A percentile compares a stretch with the other conserved stretches of the same genome.
Conservation (phyloP, 192 early-diverging fungal genomes). For the Dimargaris xerosporica region DNA sequence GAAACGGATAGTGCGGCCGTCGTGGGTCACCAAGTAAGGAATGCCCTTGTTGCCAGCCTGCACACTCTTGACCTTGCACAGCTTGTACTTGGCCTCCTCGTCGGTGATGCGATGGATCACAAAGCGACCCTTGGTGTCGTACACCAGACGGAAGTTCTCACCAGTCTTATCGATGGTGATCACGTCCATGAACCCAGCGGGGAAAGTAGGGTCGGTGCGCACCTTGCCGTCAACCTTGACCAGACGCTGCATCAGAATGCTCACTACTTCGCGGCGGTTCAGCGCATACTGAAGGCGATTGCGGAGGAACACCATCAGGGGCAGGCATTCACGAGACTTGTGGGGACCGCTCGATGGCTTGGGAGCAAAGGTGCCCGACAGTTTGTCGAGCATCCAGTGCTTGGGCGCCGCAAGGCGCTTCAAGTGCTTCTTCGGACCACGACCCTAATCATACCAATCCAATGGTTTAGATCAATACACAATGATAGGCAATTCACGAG, state of each 20-base stretch:
- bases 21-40: constrained; percentile 95
- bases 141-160: constrained; percentile 99
- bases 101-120: constrained; percentile 96
- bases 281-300: constrained; percentile 99
- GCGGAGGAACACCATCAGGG: constrained; percentile 93
- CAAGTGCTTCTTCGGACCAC: constrained; percentile 99
- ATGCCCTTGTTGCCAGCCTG: constrained; percentile 91
- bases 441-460: constrained; percentile 31
- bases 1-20: constrained; percentile 98
- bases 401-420: constrained; percentile 98
- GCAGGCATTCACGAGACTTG: constrained; percentile 99
- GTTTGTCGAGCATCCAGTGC: constrained; percentile 99
- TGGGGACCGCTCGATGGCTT: constrained; percentile 95
- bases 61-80: constrained; percentile 94
- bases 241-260: constrained; percentile 95
- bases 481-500: too few species aligned
- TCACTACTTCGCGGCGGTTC: constrained; percentile 89
- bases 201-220: constrained; percentile 91
- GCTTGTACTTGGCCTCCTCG: constrained; percentile 99
- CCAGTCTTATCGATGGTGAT: constrained; percentile 57
- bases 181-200: constrained; percentile 89
- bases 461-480: too few species aligned
- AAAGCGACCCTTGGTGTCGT: constrained; percentile 99
- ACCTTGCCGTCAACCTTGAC: constrained; percentile 99
- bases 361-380: constrained; percentile 91